Base-by-base conservation (phyloP, 179 eudicot genomes). In the Carnegiea gigantea region DNA sequence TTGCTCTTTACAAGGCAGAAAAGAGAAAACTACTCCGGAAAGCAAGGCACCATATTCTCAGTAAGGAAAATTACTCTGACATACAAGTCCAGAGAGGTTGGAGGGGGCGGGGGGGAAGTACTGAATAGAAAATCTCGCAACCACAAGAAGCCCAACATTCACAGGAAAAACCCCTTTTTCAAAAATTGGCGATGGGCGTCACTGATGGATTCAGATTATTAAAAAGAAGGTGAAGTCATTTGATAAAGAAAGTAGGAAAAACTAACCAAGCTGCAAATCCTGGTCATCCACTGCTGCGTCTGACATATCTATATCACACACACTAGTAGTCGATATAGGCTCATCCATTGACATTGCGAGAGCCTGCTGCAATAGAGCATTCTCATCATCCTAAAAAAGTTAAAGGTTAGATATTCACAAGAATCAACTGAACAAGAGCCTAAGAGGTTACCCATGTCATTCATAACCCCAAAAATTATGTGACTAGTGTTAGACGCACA, bases 301-400 rank as follows among this genome's bases (percentile, higher is more conserved):
- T 30, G 97, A 86, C 99, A 96, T 96, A 81, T 92, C 99, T 23
- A 90, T 88, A 82, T 96, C 99, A 70, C 89, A 84, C 59, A 82
- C 86, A 79, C 87, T 79, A 46, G 76, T 70, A 48, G 88, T 84
- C 44, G 93, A 87, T 76, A 83, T 85, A 84, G 99, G 92, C 30
- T 94, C 99, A 91, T 92, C 96, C 99, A 94, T 96, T 72, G 99
- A 96, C 99, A 96, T 96, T 53, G 99, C 97, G 81, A 94, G 89
- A 30, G 99, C 99, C 80, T 96, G 99, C 88, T 92, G 97, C 82
- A 96, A 85, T 79, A 96, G 83, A 43, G 97, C 93, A 86, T 90
- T 91, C 84, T 96, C 98, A 79, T 94, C 98, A 84, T 94, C 99
- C 99, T 96, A 90, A 30, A 36, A 71, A 79, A 65, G 23, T 24